These are phyloP conservation scores for Ophiostoma sp. DNA, from an alignment of 2,329 filamentous ascomycete genomes.

Conservation along the genomic window DNA sequence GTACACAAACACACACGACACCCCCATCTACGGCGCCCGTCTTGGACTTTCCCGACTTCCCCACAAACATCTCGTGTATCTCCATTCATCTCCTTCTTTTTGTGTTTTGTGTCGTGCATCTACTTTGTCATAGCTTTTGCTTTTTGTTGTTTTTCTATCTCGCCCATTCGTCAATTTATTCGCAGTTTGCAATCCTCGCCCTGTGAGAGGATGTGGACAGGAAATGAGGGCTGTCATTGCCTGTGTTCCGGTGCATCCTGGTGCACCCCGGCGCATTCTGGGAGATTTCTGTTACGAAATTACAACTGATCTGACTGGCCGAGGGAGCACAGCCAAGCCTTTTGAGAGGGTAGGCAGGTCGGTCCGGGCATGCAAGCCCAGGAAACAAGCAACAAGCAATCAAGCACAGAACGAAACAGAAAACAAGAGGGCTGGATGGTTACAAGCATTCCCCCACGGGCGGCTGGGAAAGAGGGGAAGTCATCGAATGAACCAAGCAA, in stretches of 20 bases:
- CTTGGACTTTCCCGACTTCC: background rate
- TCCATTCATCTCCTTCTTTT: background rate
- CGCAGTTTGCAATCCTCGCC: conserved; percentile 12
- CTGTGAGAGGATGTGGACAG: background rate
- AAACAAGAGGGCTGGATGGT: background rate
- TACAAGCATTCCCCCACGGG: background rate
- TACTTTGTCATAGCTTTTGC: background rate
- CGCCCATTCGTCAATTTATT: background rate
- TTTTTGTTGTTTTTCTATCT: background rate
- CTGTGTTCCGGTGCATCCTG: background rate
- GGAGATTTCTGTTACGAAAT: conserved; percentile 13
- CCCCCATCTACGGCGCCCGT: background rate
- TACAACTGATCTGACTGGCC: background rate
- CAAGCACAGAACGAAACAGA: background rate
- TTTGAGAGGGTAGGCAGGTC: background rate
- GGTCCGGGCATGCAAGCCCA: background rate
- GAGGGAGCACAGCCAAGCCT: background rate
- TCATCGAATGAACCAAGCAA: background rate
- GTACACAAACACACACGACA: background rate
- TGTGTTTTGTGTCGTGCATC: background rate
- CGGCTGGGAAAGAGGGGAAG: background rate
- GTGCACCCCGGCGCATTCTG: background rate
- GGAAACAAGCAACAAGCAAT: background rate
- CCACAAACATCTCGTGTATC: conserved; percentile 12
- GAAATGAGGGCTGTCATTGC: too few relatives aligned